These are phyloP conservation scores for Amauroascus verrucosus DNA, from an alignment of 2,329 filamentous ascomycete genomes.

Conservation along the genomic window DNA sequence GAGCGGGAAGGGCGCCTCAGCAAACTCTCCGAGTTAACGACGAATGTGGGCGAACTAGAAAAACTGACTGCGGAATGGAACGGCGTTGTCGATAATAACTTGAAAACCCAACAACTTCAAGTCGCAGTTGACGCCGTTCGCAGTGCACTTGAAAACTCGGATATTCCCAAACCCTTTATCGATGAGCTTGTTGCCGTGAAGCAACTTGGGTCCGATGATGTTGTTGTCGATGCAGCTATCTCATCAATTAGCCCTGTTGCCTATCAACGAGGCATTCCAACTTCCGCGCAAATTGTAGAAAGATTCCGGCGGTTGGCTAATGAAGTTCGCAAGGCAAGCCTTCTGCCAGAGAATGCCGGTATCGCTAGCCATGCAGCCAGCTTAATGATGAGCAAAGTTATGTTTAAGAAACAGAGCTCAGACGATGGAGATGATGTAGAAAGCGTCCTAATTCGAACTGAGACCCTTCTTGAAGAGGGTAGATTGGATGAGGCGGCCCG, in stretches of 20 bases:
- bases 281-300: slow-evolving; percentile 76
- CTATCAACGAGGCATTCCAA: slow-evolving; percentile 85
- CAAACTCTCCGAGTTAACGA: slow-evolving; percentile 70
- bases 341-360: slow-evolving; percentile 86
- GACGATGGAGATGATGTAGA: slow-evolving; percentile 83
- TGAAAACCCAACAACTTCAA: slow-evolving; percentile 91
- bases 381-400: slow-evolving; percentile 78
- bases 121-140: slow-evolving; percentile 91
- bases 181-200: slow-evolving; percentile 89
- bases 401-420: slow-evolving; percentile 89
- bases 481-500: slow-evolving; percentile 82
- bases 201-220: slow-evolving; percentile 73
- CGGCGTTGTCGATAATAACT: slow-evolving; percentile 75
- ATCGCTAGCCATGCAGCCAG: slow-evolving; percentile 90
- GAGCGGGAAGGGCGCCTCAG: slow-evolving; percentile 80
- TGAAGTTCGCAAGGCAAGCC: slow-evolving; percentile 87
- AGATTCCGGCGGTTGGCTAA: slow-evolving; percentile 85
- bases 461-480: slow-evolving; percentile 84
- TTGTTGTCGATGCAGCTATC: slow-evolving; percentile 85
- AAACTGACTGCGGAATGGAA: slow-evolving; percentile 83
- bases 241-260: slow-evolving; percentile 89
- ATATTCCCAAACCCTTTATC: slow-evolving; percentile 73
- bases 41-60: slow-evolving; percentile 72
- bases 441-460: slow-evolving; percentile 79
- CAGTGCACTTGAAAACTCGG: slow-evolving; percentile 64